Evolutionary conservation across 176 grass and related monocot genomes (phyloP).

Genomic region (Poa annua): DNA sequence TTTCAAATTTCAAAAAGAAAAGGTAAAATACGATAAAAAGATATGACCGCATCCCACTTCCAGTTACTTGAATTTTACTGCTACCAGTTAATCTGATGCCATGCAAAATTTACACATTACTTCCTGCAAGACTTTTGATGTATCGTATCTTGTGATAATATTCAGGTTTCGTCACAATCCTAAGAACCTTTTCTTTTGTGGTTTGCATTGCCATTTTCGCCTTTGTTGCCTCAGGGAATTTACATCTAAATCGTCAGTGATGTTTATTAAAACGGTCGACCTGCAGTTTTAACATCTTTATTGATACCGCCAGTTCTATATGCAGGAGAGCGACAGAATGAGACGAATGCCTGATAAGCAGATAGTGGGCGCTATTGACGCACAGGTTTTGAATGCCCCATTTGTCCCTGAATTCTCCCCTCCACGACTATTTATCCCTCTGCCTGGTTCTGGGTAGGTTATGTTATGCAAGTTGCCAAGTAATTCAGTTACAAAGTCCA

Average conservation of each 20-base stretch:
- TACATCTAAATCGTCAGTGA: not conserved
- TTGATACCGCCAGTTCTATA: not conserved
- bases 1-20: not conserved
- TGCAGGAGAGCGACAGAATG: slow-evolving; percentile 59
- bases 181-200: not conserved
- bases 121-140: slow-evolving; percentile 7
- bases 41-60: not conserved
- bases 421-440: slow-evolving; percentile 63
- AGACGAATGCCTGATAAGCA: slow-evolving; percentile 50
- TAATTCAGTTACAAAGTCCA: slow-evolving; percentile 35
- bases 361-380: slow-evolving; percentile 48
- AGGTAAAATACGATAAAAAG: not conserved
- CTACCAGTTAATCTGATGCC: not conserved
- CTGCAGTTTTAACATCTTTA: not conserved
- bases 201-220: slow-evolving; percentile 1
- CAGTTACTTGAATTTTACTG: slow-evolving; percentile 19
- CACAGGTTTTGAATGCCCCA: slow-evolving; percentile 41
- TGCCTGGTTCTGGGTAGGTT: slow-evolving; percentile 80
- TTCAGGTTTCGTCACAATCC: slow-evolving; percentile 18
- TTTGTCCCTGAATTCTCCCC: slow-evolving; percentile 46
- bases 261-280: slow-evolving; percentile 3
- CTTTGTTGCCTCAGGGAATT: slow-evolving; percentile 18
- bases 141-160: not conserved
- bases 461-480: slow-evolving; percentile 18
- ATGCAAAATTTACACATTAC: not conserved